A percentile compares a stretch with the other conserved stretches of the same genome.
phyloP scores from a whole-genome alignment of 805 yeast species.

The Starmerella tilneyi region DNA sequence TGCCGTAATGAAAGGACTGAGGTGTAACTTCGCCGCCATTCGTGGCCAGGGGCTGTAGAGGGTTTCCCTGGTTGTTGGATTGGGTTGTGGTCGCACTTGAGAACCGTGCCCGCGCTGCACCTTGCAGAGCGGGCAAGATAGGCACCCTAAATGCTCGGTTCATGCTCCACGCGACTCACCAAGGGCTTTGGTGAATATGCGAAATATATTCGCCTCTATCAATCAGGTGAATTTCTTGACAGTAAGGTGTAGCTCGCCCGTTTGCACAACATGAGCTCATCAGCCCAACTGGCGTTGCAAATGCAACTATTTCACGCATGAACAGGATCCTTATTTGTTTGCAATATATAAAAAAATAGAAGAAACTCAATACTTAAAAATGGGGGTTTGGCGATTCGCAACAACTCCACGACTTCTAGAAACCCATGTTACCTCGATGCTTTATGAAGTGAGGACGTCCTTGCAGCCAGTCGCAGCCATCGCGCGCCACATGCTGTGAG shows the following conservation, averaged over 20 bases:
- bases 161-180: constrained; percentile 8
- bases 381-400: constrained; percentile 2
- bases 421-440: neutral
- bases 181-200: no score
- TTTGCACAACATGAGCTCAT: no score
- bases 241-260: no score
- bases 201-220: no score
- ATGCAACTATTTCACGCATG: no score
- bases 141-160: constrained; percentile 22
- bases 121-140: constrained; percentile 18
- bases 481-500: constrained; percentile 25
- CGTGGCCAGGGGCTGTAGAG: neutral
- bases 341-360: neutral
- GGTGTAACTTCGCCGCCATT: neutral
- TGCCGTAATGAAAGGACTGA: neutral
- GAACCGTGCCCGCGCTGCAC: constrained; percentile 18
- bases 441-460: neutral
- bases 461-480: constrained; percentile 23
- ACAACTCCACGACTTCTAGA: constrained; percentile 3
- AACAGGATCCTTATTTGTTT: no score
- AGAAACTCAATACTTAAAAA: no score
- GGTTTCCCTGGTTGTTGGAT: neutral
- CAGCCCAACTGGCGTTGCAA: no score
- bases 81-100: constrained; percentile 12
- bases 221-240: no score